A percentile compares a stretch with the other conserved stretches of the same genome.
Evolutionary conservation across 306 rosid species (phyloP).

Genomic region (Acmispon strigosus): DNA sequence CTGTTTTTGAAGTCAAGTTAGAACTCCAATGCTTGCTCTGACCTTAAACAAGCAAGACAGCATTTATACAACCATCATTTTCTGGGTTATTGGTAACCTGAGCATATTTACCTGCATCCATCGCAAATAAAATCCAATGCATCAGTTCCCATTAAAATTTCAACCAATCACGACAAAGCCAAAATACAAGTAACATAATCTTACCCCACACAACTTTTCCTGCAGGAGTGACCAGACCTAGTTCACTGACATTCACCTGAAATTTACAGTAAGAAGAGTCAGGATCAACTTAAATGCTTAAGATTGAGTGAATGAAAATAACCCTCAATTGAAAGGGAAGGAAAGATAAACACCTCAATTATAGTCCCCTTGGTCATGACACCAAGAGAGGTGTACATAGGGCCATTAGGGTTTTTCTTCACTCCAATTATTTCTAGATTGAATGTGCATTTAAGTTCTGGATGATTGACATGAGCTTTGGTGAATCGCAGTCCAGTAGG

Average conservation of each 20-base stretch:
- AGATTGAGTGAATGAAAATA: neutral
- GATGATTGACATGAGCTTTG: constrained; percentile 93
- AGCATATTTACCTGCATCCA: constrained; percentile 78
- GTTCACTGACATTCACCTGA: constrained; percentile 94
- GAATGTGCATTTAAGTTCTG: constrained; percentile 92
- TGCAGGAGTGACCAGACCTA: constrained; percentile 92
- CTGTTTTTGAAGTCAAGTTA: neutral
- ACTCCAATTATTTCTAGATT: constrained; percentile 86
- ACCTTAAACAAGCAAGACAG: constrained; percentile 73
- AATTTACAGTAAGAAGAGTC: constrained; percentile 7
- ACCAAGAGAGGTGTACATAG: constrained; percentile 92
- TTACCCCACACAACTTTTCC: constrained; percentile 99
- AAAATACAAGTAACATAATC: constrained; percentile 7
- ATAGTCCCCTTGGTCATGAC: constrained; percentile 93
- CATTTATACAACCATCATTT: constrained; percentile 93
- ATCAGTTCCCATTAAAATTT: neutral
- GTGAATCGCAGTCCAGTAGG: constrained; percentile 87
- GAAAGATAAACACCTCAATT: constrained; percentile 58
- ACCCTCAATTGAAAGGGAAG: neutral
- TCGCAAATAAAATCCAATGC: constrained; percentile 1
- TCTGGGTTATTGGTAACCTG: constrained; percentile 96
- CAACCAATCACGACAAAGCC: neutral
- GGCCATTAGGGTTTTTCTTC: constrained; percentile 94
- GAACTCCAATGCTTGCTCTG: neutral
- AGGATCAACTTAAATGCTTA: neutral